Evolutionary conservation across 192 early-diverging fungal species (phyloP).

Genomic region (Thoreauomyces humboldtii): DNA sequence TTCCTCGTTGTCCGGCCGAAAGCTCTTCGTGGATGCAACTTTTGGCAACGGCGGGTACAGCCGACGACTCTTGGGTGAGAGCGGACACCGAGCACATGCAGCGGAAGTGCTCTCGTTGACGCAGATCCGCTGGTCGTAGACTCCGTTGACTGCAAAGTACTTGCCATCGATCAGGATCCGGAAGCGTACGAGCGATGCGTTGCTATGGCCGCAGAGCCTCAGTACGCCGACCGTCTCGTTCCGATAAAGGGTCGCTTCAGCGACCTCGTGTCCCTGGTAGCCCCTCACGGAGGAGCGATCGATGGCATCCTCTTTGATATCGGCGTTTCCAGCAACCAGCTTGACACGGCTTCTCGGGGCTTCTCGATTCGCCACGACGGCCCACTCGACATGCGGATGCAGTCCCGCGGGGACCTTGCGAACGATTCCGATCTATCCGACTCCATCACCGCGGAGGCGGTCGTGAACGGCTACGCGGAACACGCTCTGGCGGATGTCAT

Average conservation of each 20-base stretch:
- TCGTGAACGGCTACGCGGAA: constrained; percentile 60
- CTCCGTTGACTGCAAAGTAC: constrained; percentile 48
- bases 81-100: neutral
- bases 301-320: constrained; percentile 76
- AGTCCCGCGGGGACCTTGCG: constrained; percentile 30
- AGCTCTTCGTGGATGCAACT: constrained; percentile 56
- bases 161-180: constrained; percentile 74
- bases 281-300: constrained; percentile 36
- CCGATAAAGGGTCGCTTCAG: constrained; percentile 63
- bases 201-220: constrained; percentile 33
- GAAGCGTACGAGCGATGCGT: constrained; percentile 55
- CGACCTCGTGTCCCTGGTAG: constrained; percentile 42
- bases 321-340: constrained; percentile 69
- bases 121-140: constrained; percentile 7
- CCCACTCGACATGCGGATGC: constrained; percentile 77
- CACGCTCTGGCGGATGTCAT: constrained; percentile 66
- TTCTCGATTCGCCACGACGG: constrained; percentile 68
- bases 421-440: constrained; percentile 14
- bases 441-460: constrained; percentile 59
- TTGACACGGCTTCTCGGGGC: constrained; percentile 61
- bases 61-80: constrained; percentile 60
- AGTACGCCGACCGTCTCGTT: constrained; percentile 48
- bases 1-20: too few species aligned
- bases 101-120: neutral
- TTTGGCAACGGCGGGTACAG: constrained; percentile 61